Base-by-base conservation (phyloP, 2,329 filamentous ascomycete species). In the Trematosphaeria pertusa region DNA sequence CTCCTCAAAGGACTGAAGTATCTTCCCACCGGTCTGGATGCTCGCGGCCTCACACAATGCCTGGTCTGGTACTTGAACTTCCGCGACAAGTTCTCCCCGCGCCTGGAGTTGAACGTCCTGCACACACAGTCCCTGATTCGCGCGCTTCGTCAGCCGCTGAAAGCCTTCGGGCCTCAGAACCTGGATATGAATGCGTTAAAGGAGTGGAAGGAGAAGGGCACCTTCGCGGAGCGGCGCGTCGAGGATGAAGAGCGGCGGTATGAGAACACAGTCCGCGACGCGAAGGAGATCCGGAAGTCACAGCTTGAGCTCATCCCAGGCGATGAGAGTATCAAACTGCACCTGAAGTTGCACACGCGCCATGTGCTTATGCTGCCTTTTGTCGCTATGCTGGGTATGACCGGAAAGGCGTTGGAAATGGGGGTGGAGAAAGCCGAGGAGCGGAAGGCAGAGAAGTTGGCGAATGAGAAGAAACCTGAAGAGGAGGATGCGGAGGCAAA, bases 31-130 rank as follows among this genome's bases (percentile, higher is more conserved):
- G 61, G 62, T 2, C 31, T 57, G 1, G 55, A 62, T 38, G 59
- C 61, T 1, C 56, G 62, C 8, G 50, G 41, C 2, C 36, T 67
- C 0, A 63, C 64, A 7, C 42, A 55, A 18, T 56, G 55, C 34
- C 9, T 67, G 15, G 34, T 31, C 0, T 67, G 62, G 64, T 67
- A 60, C 26, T 34, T 60, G 6, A 17, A 37, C 4, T 15, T 52
- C 3, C 37, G 51, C 0, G 30, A 55, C 11, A 39, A 39, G 1
- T 67, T 66, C 28, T 56, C 43, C 0, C 62, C 62, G 2, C 39
- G 15, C n/a, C 49, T 69, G 0, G 46, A 64, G 2, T 31, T 67
- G 3, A 66, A 62, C 15, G 60, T 66, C 0, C 45, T 67, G 28
- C 64, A 69, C 24, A 50, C 56, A 2, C 64, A 62, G 33, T 43